Base-by-base conservation (phyloP, 1,139 yeast genomes). In the Blastobotrys arbuscula region DNA sequence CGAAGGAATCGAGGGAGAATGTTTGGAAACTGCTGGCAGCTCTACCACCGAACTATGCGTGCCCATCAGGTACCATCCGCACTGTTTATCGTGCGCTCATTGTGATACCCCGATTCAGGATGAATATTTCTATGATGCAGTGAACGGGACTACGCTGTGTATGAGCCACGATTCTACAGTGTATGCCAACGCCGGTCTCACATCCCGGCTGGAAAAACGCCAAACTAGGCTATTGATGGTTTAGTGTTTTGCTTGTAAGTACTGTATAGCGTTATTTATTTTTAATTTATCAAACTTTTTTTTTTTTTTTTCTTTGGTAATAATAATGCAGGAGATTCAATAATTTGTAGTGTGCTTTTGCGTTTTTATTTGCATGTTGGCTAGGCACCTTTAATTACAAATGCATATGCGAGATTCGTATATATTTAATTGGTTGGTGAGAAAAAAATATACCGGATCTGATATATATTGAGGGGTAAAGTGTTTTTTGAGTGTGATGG, bases 1-100 rank as follows among this genome's bases (percentile, higher is more conserved):
- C 9, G 61, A 61, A 4, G 96, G 95, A 18, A 87, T 92, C 48
- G 97, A 92, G 66, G 98, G 98, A 13, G 81, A 79, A 61, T 92
- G 97, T 65, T 74, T 90, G 47, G 96, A 87, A 62, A 85, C 67
- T 1, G 49, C 55, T 8, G 54, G 53, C 37, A 50, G 47, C 26
- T n/a, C 24, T 13, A 10, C n/a, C 13, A 2, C 35, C 5, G 24
- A 35, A 9, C 24, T 33, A 8, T 37, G 37, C 12, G 31, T 45
- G n/a, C 46, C 48, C 5, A 31, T 39, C 18, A 42, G 57, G 50
- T 31, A 64, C 52, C 72, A 69, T 40, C 53, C 56, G 8, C 5
- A 41, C 12, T 68, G 72, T 45, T 57, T 68, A 37, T 47, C 57
- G 34, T 68, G 71, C 50, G 52, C 53, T 21, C 63, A 59, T 35